These are phyloP conservation scores for Escovopsis sp. DNA, from an alignment of 2,329 filamentous ascomycete genomes.

Conservation along the genomic window DNA sequence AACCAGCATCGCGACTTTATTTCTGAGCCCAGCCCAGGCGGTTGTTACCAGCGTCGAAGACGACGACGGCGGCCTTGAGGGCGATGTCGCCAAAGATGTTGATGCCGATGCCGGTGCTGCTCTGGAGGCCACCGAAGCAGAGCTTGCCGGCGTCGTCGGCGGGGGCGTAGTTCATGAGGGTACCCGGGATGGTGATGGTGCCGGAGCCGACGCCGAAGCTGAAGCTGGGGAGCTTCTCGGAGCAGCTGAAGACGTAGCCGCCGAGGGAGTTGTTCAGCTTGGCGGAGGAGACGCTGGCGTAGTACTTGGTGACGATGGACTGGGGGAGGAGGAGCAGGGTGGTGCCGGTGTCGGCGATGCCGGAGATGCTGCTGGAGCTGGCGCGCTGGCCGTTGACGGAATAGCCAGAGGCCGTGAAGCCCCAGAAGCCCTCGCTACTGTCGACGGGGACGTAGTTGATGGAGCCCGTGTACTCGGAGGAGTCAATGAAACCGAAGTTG, in stretches of 20 bases:
- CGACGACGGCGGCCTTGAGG: conserved; percentile 43
- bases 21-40: conserved; percentile 24
- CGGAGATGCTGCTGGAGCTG: conserved; percentile 24
- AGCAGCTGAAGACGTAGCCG: conserved; percentile 30
- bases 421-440: conserved; percentile 49
- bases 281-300: conserved; percentile 23
- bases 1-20: conserved; percentile 1
- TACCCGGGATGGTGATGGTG: conserved; percentile 38
- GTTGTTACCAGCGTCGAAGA: conserved; percentile 38
- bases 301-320: conserved; percentile 32
- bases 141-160: conserved; percentile 26
- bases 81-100: conserved; percentile 48
- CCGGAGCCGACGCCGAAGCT: conserved; percentile 40
- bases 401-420: conserved; percentile 11
- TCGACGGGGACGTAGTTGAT: conserved; percentile 49
- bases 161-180: conserved; percentile 35
- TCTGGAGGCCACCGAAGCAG: conserved; percentile 54
- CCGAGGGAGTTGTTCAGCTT: conserved; percentile 21
- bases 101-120: conserved; percentile 25
- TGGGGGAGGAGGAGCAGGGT: conserved; percentile 45
- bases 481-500: conserved; percentile 59
- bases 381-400: conserved; percentile 7
- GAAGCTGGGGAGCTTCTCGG: conserved; percentile 28
- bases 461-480: conserved; percentile 42
- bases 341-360: conserved; percentile 44